A percentile compares a stretch with the other conserved stretches of the same genome.
Evolutionary conservation across 1,284 basidiomycete species (phyloP).

Genomic region (Fomitopsis schrenkii): DNA sequence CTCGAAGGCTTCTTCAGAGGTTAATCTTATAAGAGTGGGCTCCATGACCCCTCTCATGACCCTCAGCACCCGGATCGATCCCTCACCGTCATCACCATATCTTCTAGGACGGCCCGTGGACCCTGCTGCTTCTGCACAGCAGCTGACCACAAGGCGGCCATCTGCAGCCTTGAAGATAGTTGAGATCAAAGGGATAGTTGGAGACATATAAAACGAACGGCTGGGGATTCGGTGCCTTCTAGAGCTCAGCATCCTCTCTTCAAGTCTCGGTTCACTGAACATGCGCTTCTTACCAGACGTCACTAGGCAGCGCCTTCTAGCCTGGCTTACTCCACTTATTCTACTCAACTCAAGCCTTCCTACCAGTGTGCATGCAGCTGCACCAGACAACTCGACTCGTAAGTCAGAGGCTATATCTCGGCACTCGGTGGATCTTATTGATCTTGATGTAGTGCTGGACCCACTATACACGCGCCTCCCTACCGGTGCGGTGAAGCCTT

Average conservation of each 20-base stretch:
- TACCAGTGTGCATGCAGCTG: neutral
- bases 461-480: neutral
- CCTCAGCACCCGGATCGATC: neutral
- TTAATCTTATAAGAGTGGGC: neutral
- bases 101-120: neutral
- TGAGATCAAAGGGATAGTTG: neutral
- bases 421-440: neutral
- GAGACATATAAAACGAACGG: neutral
- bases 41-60: neutral
- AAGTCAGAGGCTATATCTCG: neutral
- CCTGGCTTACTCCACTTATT: neutral
- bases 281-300: neutral
- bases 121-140: neutral
- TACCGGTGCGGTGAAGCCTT: slow-evolving; percentile 5
- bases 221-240: no score
- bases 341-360: neutral
- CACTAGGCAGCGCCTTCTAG: neutral
- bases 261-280: neutral
- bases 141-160: neutral
- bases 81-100: neutral
- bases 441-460: neutral
- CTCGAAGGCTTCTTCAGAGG: neutral
- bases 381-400: neutral
- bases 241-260: neutral
- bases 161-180: neutral